Percentiles rank a stretch among this genome's conserved stretches.
phyloP scores from a whole-genome alignment of 768 basidiomycete species.

The Termitomyces sp. region DNA sequence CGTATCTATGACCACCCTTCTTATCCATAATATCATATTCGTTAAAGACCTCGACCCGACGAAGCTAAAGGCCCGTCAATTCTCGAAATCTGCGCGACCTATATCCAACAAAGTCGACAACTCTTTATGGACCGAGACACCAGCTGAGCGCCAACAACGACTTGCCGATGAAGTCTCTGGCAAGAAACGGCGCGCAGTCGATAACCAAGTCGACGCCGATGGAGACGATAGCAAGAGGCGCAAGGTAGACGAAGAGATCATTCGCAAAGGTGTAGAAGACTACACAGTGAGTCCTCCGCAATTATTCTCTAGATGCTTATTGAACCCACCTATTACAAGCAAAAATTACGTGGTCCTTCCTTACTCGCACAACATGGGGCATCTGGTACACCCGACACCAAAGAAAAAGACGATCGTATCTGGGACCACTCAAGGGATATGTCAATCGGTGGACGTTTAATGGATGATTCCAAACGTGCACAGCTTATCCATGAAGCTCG shows the following conservation, averaged over 20 bases:
- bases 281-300: constrained; percentile 56
- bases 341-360: constrained; percentile 45
- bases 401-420: constrained; percentile 54
- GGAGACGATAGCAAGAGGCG: constrained; percentile 51
- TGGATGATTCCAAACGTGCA: constrained; percentile 82
- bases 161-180: constrained; percentile 95
- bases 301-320: not conserved
- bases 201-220: constrained; percentile 37
- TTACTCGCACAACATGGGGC: constrained; percentile 50
- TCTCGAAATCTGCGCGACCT: constrained; percentile 55
- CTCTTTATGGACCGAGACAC: constrained; percentile 96
- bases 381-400: constrained; percentile 29
- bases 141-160: constrained; percentile 84
- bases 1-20: not conserved
- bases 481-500: constrained; percentile 78
- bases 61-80: constrained; percentile 75
- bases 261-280: constrained; percentile 69
- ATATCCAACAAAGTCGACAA: constrained; percentile 41
- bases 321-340: constrained; percentile 19
- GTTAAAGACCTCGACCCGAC: constrained; percentile 78
- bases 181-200: constrained; percentile 70
- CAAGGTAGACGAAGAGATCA: constrained; percentile 59
- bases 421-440: constrained; percentile 96
- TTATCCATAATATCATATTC: not conserved
- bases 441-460: constrained; percentile 77